A percentile compares a stretch with the other conserved stretches of the same genome.
These are phyloP conservation scores for Tulasnella sp. DNA, from an alignment of 768 basidiomycete genomes.

Conservation along the genomic window DNA sequence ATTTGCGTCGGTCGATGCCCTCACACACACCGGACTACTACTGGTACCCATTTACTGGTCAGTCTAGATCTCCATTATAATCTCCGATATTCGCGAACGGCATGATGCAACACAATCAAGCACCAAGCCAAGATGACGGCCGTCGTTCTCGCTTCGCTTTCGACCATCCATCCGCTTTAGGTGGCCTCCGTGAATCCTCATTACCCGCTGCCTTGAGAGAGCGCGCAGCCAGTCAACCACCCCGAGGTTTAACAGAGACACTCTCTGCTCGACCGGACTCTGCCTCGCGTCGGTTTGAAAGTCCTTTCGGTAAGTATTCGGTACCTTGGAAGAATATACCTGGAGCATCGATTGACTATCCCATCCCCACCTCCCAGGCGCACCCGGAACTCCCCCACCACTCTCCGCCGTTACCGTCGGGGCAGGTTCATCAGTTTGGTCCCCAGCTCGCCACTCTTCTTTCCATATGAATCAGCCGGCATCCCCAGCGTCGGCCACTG, in stretches of 20 bases:
- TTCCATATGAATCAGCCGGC: constrained; percentile 17
- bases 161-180: constrained; percentile 5
- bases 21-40: not conserved
- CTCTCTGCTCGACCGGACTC: constrained; percentile 7
- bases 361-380: constrained; percentile 8
- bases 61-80: constrained; percentile 3
- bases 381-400: constrained; percentile 24
- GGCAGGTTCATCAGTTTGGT: not conserved
- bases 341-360: constrained; percentile 7
- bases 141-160: constrained; percentile 27
- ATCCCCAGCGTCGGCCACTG: constrained; percentile 1
- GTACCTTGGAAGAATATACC: not conserved
- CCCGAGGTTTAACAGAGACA: constrained; percentile 9
- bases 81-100: not conserved
- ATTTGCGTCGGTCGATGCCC: not conserved
- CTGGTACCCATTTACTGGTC: not conserved
- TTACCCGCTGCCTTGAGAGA: constrained; percentile 17
- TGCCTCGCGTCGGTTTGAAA: constrained; percentile 17
- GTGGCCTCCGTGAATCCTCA: constrained; percentile 19
- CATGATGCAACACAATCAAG: constrained; percentile 21
- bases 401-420: not conserved
- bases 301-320: constrained; percentile 16
- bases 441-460: constrained; percentile 21
- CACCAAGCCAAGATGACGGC: constrained; percentile 22
- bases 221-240: constrained; percentile 28